phyloP scores from a whole-genome alignment of 495 filamentous ascomycete genomes.

The Aspergillus sclerotiicarbonarius region DNA sequence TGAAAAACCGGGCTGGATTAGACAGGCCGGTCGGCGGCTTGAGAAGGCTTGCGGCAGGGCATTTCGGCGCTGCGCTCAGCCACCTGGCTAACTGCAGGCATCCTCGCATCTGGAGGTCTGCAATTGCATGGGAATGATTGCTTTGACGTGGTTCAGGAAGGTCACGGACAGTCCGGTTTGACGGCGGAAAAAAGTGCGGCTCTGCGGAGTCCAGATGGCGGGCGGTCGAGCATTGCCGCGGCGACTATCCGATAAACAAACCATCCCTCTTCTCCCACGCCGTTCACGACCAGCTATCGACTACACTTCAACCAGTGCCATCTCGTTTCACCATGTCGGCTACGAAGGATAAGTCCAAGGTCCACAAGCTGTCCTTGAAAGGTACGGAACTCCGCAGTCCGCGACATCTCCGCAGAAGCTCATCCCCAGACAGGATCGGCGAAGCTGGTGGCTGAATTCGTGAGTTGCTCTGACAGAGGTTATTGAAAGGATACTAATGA shows the following conservation, averaged over 20 bases:
- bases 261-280: constrained; percentile 11
- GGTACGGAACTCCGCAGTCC: constrained; percentile 45
- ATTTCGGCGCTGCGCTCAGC: constrained; percentile 44
- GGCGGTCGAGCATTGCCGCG: constrained; percentile 33
- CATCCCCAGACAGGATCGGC: constrained; percentile 58
- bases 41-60: constrained; percentile 38
- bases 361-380: constrained; percentile 91
- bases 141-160: background rate
- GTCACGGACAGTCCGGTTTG: background rate
- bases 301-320: constrained; percentile 1
- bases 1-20: constrained; percentile 37
- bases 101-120: constrained; percentile 53
- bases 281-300: background rate
- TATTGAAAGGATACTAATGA: constrained; percentile 17
- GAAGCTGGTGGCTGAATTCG: constrained; percentile 92
- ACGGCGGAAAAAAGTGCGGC: constrained; percentile 20
- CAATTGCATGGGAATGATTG: constrained; percentile 37
- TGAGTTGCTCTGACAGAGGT: constrained; percentile 46
- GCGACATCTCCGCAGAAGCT: constrained; percentile 16
- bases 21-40: constrained; percentile 28
- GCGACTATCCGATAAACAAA: constrained; percentile 46
- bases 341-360: constrained; percentile 83
- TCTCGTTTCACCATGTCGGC: constrained; percentile 33
- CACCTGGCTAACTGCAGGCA: constrained; percentile 54
- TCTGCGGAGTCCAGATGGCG: constrained; percentile 34